Base-by-base conservation (phyloP, 2,329 filamentous ascomycete species). In the Fusarium sp. region DNA sequence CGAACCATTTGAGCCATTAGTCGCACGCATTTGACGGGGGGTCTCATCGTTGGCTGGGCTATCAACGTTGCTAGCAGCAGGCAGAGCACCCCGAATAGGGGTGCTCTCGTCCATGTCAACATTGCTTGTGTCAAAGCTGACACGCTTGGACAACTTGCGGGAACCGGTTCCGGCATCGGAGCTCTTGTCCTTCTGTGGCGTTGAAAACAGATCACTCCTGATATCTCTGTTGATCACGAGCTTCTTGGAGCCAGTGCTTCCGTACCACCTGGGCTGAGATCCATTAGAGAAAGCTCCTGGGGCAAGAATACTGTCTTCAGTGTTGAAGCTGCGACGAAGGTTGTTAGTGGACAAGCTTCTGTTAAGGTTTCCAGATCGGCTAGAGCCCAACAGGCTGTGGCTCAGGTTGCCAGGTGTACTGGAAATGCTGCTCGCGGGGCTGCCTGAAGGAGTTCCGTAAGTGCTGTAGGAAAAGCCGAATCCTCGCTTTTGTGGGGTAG, bases 381-480 rank as follows among this genome's bases (percentile, higher is more conserved):
- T 91, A n/a, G 88, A 84, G 52, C 84, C 85, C 18, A 86, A 78
- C 35, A 94, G 78, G 74, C 89, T 94, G 74, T 88, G 88, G 23
- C 88, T 87, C 50, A 91, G 80, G 18, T 84, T 85, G 36, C 87
- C 89, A 7, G 92, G 91, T 9, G 91, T 91, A 77, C 90, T 93
- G 5, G 77, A 78, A 41, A 87, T 83, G 36, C 83, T 85, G 75
- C 90, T 89, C 6, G 91, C 87, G 21, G 87, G 87, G 70, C 88
- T 92, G 58, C 84, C 90, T 36, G 83, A 88, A 8, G 95, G 94
- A 2, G 91, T 94, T 42, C 93, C 93, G 72, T 97, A 97, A 4
- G 90, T 94, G 67, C 94, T 97, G 80, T 97, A 97, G 3, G 91
- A 94, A 77, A 97, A 97, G 4, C 95, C 95, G 75, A 93, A 97